phyloP scores from a whole-genome alignment of 805 yeast genomes.

The Saccharomyces cerevisiae region DNA sequence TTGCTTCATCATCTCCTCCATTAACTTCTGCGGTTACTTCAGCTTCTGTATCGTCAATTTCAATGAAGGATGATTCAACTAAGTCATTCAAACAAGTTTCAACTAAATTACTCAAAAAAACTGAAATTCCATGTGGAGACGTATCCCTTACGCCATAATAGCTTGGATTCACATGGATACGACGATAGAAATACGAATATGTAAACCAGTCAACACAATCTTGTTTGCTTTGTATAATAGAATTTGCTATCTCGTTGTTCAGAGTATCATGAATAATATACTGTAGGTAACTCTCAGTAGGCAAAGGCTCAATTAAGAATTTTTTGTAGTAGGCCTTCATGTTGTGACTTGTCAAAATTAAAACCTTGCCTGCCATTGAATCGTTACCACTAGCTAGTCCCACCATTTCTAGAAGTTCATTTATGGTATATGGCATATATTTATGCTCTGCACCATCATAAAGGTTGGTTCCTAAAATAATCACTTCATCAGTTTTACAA shows the following conservation, averaged over 20 bases:
- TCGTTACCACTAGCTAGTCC: constrained; percentile 32
- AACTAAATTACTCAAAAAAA: constrained; percentile 73
- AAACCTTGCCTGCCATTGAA: constrained; percentile 35
- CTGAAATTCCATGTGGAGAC: constrained; percentile 63
- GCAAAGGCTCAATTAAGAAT: constrained; percentile 66
- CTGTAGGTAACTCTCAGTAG: constrained; percentile 71
- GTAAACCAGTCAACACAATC: constrained; percentile 90
- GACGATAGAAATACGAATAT: constrained; percentile 70
- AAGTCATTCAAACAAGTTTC: constrained; percentile 64
- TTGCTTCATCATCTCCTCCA: constrained; percentile 30
- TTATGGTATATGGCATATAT: constrained; percentile 57
- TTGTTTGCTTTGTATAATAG: constrained; percentile 58
- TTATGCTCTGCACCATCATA: constrained; percentile 71
- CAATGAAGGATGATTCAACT: constrained; percentile 51
- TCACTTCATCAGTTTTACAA: constrained; percentile 48
- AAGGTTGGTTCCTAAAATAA: constrained; percentile 62
- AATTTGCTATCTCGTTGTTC: constrained; percentile 62
- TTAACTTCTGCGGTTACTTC: constrained; percentile 24
- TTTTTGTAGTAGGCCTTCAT: constrained; percentile 58
- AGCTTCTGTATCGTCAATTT: constrained; percentile 33
- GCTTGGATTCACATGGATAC: constrained; percentile 77
- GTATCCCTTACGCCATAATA: constrained; percentile 72
- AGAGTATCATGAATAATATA: constrained; percentile 56
- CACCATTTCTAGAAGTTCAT: constrained; percentile 59
- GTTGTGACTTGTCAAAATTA: constrained; percentile 49